phyloP scores from a whole-genome alignment of 2,329 filamentous ascomycete species.

The Elsinoe ampelina region DNA sequence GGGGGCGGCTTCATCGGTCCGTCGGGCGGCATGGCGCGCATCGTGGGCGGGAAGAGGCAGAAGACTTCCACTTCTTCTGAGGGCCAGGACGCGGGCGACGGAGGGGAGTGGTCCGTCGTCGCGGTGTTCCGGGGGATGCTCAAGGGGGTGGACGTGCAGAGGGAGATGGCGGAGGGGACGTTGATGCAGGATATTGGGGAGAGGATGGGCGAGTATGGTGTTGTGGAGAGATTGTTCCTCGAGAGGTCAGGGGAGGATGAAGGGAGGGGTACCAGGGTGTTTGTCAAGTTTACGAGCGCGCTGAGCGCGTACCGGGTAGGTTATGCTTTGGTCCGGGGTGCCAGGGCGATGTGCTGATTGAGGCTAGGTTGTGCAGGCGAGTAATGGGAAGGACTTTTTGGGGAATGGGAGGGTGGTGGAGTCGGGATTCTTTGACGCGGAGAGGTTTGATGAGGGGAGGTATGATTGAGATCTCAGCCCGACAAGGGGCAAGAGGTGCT shows the following conservation, averaged over 20 bases:
- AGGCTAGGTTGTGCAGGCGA: conserved; percentile 70
- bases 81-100: conserved; percentile 25
- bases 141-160: conserved; percentile 68
- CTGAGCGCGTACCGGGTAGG: conserved; percentile 75
- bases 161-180: conserved; percentile 60
- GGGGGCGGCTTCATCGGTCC: conserved; percentile 68
- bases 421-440: conserved; percentile 73
- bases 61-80: conserved; percentile 19
- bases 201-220: conserved; percentile 60
- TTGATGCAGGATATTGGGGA: conserved; percentile 93
- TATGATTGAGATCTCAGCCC: conserved; percentile 30
- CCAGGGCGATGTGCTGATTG: conserved; percentile 13
- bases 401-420: conserved; percentile 60
- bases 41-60: conserved; percentile 65
- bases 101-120: conserved; percentile 51
- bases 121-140: conserved; percentile 79
- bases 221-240: conserved; percentile 32
- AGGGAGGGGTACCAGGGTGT: conserved; percentile 45
- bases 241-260: conserved; percentile 47
- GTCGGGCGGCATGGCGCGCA: conserved; percentile 56
- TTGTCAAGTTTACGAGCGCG: conserved; percentile 84
- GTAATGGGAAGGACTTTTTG: conserved; percentile 80
- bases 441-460: conserved; percentile 67
- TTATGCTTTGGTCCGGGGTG: conserved; percentile 19
- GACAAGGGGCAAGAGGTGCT: no score